phyloP scores from a whole-genome alignment of 73 alveolate species.

The Breviolum minutum region DNA sequence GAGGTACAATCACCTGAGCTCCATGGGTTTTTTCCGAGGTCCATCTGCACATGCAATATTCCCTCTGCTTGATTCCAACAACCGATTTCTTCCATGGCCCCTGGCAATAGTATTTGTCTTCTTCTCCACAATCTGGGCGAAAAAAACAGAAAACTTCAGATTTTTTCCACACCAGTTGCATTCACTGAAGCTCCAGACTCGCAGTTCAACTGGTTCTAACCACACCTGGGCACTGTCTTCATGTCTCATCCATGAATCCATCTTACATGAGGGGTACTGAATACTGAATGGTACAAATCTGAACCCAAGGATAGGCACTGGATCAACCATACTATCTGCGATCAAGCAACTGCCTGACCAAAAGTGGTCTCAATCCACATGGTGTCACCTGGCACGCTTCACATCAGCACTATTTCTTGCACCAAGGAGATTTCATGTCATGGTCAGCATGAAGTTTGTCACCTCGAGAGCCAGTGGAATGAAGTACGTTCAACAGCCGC shows the following conservation, averaged over 20 bases:
- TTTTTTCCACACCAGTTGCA: background rate
- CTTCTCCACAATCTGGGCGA: slow-evolving; percentile 26
- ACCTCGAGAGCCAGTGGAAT: background rate
- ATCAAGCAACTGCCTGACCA: slow-evolving; percentile 27
- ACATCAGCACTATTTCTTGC: background rate
- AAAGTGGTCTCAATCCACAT: slow-evolving; percentile 27
- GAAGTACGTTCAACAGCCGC: background rate
- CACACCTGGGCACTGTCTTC: background rate
- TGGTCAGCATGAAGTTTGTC: background rate
- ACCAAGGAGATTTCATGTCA: no score
- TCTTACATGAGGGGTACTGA: no score
- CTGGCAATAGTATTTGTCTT: slow-evolving; percentile 42
- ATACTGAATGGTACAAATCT: no score
- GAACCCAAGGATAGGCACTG: background rate
- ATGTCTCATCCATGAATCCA: background rate
- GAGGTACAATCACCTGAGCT: background rate
- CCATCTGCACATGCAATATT: no score
- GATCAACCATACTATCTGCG: background rate
- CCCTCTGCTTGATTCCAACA: no score
- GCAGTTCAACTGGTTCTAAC: slow-evolving; percentile 65
- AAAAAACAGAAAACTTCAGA: no score
- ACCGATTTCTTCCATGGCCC: background rate
- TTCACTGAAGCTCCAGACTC: background rate
- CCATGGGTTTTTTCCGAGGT: no score
- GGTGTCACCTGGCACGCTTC: slow-evolving; percentile 31